A percentile compares a stretch with the other conserved stretches of the same genome.
These are phyloP conservation scores for Fusarium sarcochroum DNA, from an alignment of 2,329 filamentous ascomycete genomes.

Conservation along the genomic window DNA sequence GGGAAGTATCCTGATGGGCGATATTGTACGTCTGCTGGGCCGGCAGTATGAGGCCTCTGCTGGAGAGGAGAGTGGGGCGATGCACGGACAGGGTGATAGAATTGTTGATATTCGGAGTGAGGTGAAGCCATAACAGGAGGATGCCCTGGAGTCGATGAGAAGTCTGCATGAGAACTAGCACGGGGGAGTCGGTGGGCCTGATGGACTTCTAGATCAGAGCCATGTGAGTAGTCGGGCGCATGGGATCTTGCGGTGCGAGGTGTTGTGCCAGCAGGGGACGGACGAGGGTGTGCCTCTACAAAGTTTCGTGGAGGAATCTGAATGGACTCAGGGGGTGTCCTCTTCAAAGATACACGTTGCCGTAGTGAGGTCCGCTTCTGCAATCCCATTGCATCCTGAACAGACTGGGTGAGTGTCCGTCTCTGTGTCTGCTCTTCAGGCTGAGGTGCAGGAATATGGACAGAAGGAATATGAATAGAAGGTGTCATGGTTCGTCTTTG, in stretches of 20 bases:
- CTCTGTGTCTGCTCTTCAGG: constrained; percentile 29
- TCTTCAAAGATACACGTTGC: constrained; percentile 68
- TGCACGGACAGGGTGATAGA: constrained; percentile 73
- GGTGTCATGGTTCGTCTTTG: constrained; percentile 37
- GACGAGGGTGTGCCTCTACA: constrained; percentile 44
- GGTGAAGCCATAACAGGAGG: constrained; percentile 52
- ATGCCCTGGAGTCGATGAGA: constrained; percentile 43
- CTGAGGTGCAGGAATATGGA: constrained; percentile 34
- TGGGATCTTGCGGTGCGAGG: constrained; percentile 50
- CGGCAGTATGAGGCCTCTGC: constrained; percentile 69
- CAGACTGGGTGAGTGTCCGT: constrained; percentile 38
- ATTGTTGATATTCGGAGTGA: constrained; percentile 61
- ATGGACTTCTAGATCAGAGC: constrained; percentile 61
- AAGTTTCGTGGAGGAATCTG: constrained; percentile 62
- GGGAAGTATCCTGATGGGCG: constrained; percentile 53
- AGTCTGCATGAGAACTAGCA: constrained; percentile 53
- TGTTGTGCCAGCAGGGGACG: constrained; percentile 52
- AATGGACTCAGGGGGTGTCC: constrained; percentile 66
- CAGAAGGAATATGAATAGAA: constrained; percentile 20
- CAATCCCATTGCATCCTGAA: constrained; percentile 36
- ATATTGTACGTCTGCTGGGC: constrained; percentile 49
- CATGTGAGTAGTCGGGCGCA: constrained; percentile 63
- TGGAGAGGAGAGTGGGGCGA: constrained; percentile 75
- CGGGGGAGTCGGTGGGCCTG: constrained; percentile 53
- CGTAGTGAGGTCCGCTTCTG: constrained; percentile 64